Base-by-base conservation (phyloP, 345 rosid species). In the Mallotus nudiflorus region DNA sequence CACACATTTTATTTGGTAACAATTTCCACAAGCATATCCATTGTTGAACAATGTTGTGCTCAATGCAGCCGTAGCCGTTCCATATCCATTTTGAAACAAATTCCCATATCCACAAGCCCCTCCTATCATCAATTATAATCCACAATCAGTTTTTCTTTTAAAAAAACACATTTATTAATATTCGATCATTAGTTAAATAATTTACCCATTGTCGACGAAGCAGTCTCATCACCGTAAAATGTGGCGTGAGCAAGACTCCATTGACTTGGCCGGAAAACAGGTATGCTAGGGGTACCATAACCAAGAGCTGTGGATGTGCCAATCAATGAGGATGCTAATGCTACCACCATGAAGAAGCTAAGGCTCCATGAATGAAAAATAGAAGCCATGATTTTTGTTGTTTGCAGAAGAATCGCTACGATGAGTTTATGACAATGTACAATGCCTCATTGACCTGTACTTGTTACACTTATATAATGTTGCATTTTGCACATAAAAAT, bases 81-180 rank as follows among this genome's bases (percentile, higher is more conserved):
- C 90, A 22, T 89, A 93, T 4, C 97, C 93, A 4, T 78, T 89
- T 25, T 69, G 45, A 61, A 88, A 71, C 70, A 93, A 57, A 69
- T 93, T 84, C 20, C 93, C 93, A 52, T 89, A 93, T 20, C 93
- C 98, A 77, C 98, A 93, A 42, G 97, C 97, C 44, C 98, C 97
- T 57, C 97, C 98, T 88, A 65, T 24, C 9, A 19, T 56, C n/a
- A 28, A 15, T 20, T 20, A 31, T 44, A 1, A 28, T 14, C 3
- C 13, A 42, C 46, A 33, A 42, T 42, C 4, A 42, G 13, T 42
- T 42, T 42, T 42, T 42, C 46, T 8, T 42, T 3, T n/a, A n/a
- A n/a, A n/a, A n/a, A n/a, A n/a, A n/a, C n/a, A n/a, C n/a, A n/a
- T n/a, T n/a, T 3, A 25, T 29, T 3, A 0, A 27, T 55, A 55